Percentiles rank a stretch among this genome's conserved stretches.
phyloP scores from a whole-genome alignment of 2,329 filamentous ascomycete genomes.

The Neurospora sp. region DNA sequence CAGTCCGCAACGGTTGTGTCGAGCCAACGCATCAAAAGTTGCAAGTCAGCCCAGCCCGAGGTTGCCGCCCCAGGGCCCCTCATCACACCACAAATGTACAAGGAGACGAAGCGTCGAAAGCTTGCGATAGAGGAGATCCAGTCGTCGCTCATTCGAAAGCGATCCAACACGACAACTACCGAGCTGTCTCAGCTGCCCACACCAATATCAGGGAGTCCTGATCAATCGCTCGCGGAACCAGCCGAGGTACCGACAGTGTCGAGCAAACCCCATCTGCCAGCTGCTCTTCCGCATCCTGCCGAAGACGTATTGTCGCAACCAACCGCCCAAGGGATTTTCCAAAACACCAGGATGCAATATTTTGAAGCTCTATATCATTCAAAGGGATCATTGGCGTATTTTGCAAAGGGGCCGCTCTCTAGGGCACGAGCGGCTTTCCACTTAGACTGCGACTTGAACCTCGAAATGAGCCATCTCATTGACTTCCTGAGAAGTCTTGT shows the following conservation, averaged over 20 bases:
- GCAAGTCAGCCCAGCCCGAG: conserved; percentile 9
- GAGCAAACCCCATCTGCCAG: not conserved
- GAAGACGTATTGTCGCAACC: conserved; percentile 24
- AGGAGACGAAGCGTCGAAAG: conserved; percentile 43
- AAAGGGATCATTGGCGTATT: conserved; percentile 71
- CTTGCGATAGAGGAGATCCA: conserved; percentile 55
- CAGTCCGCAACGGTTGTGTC: conserved; percentile 38
- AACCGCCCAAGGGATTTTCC: conserved; percentile 43
- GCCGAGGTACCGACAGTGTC: not conserved
- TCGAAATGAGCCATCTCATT: conserved; percentile 54
- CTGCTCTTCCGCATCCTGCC: conserved; percentile 4
- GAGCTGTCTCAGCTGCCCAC: conserved; percentile 14
- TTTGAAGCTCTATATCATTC: conserved; percentile 53
- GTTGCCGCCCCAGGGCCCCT: conserved; percentile 17
- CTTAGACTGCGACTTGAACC: conserved; percentile 47
- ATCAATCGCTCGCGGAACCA: not conserved
- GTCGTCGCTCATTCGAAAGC: conserved; percentile 43
- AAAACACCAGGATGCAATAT: conserved; percentile 49
- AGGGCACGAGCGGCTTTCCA: conserved; percentile 63
- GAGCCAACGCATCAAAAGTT: conserved; percentile 20
- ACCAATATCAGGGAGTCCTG: conserved; percentile 2
- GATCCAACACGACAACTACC: conserved; percentile 32
- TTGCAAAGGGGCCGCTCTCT: conserved; percentile 72
- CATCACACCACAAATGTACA: conserved; percentile 37
- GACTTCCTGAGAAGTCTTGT: conserved; percentile 59